Evolutionary conservation across 805 yeast genomes (phyloP).

Genomic region (Komagataella phaffii): DNA sequence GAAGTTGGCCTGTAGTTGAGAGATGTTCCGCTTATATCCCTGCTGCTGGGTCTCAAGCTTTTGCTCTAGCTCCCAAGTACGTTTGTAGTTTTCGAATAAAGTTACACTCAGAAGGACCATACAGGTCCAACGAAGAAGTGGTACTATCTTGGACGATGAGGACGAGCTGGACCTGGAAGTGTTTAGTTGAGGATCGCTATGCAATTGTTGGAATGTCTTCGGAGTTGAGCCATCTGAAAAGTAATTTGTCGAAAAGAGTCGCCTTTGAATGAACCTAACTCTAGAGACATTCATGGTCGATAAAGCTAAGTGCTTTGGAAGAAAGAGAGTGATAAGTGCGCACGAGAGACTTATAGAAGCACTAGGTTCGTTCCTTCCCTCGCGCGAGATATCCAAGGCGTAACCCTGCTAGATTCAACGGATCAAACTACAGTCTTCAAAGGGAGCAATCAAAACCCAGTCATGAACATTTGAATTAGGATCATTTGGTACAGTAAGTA

Average conservation of each 20-base stretch:
- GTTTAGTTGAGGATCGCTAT: neutral
- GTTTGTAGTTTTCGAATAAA: neutral
- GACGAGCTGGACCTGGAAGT: neutral
- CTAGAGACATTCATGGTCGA: neutral
- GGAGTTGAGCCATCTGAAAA: neutral
- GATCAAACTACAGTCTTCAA: neutral
- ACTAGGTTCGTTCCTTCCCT: neutral
- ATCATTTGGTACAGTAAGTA: neutral
- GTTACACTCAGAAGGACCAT: neutral
- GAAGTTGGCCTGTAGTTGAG: conserved; percentile 28
- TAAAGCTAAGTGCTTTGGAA: neutral
- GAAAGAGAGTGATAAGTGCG: neutral
- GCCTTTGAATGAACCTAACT: neutral
- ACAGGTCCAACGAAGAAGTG: neutral
- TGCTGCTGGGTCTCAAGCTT: neutral
- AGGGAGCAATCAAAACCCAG: neutral
- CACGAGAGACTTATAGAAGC: neutral
- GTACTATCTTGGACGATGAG: neutral
- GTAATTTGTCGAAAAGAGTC: neutral
- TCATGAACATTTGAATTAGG: neutral
- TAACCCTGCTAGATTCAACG: neutral
- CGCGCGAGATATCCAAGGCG: neutral
- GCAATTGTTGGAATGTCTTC: neutral
- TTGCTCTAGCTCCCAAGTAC: neutral
- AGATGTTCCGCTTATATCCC: neutral